A percentile compares a stretch with the other conserved stretches of the same genome.
Conservation (phyloP, 768 basidiomycete genomes). For the Hirschioporus abietinus region DNA sequence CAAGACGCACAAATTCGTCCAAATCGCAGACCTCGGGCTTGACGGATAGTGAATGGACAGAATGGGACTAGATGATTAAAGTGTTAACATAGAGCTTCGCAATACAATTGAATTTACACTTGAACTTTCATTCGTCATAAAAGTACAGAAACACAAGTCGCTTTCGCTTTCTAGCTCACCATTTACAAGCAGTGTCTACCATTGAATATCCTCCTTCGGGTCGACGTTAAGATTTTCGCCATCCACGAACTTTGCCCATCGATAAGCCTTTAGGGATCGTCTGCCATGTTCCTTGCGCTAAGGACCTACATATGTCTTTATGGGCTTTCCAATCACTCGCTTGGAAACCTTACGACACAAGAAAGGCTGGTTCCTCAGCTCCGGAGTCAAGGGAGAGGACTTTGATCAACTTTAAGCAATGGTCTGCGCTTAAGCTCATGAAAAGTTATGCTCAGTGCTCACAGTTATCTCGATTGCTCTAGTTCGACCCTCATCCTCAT, state of each 20-base stretch:
- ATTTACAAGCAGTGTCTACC: neutral
- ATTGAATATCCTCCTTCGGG: neutral
- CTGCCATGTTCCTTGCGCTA: conserved; percentile 35
- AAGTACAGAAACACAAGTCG: no score
- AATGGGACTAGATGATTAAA: neutral
- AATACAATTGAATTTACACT: neutral
- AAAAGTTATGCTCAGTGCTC: neutral
- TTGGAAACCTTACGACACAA: conserved; percentile 30
- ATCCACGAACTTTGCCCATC: neutral
- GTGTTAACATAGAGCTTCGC: neutral
- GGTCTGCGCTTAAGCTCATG: no score
- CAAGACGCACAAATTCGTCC: conserved; percentile 37
- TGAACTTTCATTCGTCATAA: neutral
- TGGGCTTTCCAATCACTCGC: conserved; percentile 36
- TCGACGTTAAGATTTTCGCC: neutral
- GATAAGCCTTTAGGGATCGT: conserved; percentile 16
- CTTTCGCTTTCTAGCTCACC: no score
- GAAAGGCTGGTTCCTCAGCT: neutral
- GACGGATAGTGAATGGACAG: neutral
- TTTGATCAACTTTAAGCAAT: neutral
- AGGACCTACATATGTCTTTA: conserved; percentile 29
- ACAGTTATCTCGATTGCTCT: neutral
- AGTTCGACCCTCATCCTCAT: neutral
- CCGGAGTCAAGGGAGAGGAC: neutral
- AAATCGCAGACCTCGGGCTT: conserved; percentile 26